These are phyloP conservation scores for Lactifluus volemus DNA, from an alignment of 768 basidiomycete genomes.

Conservation along the genomic window DNA sequence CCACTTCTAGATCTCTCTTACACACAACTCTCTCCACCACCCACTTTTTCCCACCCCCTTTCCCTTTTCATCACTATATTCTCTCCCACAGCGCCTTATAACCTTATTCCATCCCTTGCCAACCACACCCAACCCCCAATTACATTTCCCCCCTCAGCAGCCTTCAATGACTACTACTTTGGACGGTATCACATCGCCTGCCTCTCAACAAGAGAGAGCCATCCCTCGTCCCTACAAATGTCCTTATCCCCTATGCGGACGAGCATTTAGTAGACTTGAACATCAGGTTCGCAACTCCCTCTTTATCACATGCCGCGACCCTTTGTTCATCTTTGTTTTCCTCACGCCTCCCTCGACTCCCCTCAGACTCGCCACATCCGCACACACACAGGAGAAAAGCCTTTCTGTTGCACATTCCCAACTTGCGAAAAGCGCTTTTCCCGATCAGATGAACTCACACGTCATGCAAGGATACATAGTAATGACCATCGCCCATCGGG, in stretches of 20 bases:
- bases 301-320: background rate
- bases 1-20: conserved; percentile 10
- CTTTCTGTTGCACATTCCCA: conserved; percentile 84
- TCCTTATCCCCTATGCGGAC: conserved; percentile 80
- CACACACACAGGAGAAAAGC: conserved; percentile 97
- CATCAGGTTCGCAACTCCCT: conserved; percentile 62
- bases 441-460: conserved; percentile 95
- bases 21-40: background rate
- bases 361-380: conserved; percentile 91
- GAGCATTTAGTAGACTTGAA: conserved; percentile 94
- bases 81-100: background rate
- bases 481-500: conserved; percentile 35
- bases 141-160: background rate
- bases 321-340: background rate
- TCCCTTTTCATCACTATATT: background rate
- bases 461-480: conserved; percentile 90
- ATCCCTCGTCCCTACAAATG: conserved; percentile 88
- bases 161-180: background rate
- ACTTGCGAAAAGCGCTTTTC: conserved; percentile 99
- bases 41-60: background rate
- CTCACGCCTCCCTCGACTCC: background rate
- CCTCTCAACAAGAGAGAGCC: conserved; percentile 5
- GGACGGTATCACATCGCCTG: background rate
- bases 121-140: background rate
- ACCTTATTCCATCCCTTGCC: background rate